These are phyloP conservation scores for Hemisphaericaspora nanyangensis DNA, from an alignment of 805 yeast species.

Conservation along the genomic window DNA sequence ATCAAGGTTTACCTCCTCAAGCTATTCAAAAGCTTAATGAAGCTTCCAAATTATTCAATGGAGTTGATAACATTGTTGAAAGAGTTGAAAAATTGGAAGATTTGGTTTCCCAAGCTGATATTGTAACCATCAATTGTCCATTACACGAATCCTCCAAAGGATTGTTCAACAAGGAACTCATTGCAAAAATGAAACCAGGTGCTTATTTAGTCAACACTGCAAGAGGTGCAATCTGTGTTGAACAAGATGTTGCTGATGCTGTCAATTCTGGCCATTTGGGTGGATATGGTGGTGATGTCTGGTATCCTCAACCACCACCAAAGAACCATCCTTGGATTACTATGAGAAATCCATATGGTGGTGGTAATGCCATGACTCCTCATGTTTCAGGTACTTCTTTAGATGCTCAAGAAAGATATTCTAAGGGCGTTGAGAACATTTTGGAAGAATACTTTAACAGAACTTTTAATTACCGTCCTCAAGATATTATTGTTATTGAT, in stretches of 20 bases:
- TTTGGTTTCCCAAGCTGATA: slow-evolving; percentile 61
- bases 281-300: slow-evolving; percentile 85
- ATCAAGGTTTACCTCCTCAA: slow-evolving; percentile 59
- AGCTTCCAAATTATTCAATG: slow-evolving; percentile 38
- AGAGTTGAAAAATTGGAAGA: slow-evolving; percentile 61
- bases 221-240: slow-evolving; percentile 75
- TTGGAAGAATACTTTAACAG: slow-evolving; percentile 59
- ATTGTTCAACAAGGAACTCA: slow-evolving; percentile 59
- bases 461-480: slow-evolving; percentile 67
- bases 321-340: slow-evolving; percentile 73
- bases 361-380: slow-evolving; percentile 81
- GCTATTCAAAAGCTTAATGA: slow-evolving; percentile 38
- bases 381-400: slow-evolving; percentile 76
- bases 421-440: slow-evolving; percentile 64
- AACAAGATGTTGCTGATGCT: slow-evolving; percentile 73
- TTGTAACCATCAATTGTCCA: slow-evolving; percentile 76
- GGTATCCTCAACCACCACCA: slow-evolving; percentile 83
- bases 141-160: slow-evolving; percentile 68
- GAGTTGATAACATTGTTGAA: slow-evolving; percentile 52
- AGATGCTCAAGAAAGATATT: slow-evolving; percentile 75
- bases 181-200: slow-evolving; percentile 69
- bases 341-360: slow-evolving; percentile 61
- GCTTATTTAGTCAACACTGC: slow-evolving; percentile 77
- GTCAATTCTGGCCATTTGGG: slow-evolving; percentile 62
- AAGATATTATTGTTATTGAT: slow-evolving; percentile 65